These are phyloP conservation scores for Pythium brachiatum DNA, from an alignment of 352 stramenopile species.

Conservation along the genomic window DNA sequence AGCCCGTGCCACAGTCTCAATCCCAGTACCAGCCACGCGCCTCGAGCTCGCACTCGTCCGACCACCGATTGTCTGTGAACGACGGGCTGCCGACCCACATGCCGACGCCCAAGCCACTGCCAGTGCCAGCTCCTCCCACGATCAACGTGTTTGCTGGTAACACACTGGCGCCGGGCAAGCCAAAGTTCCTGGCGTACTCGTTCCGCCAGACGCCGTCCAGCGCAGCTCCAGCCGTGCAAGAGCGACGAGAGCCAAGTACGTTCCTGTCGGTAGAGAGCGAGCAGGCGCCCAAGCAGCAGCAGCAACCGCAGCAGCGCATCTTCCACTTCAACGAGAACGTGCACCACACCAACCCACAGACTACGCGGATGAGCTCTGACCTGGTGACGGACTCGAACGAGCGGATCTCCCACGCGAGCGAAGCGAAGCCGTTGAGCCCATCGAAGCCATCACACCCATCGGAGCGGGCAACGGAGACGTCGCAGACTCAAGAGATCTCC, in stretches of 20 bases:
- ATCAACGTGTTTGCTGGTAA: constrained; percentile 18
- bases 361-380: background rate
- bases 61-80: constrained; percentile 9
- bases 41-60: constrained; percentile 8
- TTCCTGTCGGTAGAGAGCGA: background rate
- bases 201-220: constrained; percentile 16
- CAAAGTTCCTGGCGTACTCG: constrained; percentile 24
- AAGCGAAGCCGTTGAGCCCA: background rate
- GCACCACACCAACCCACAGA: background rate
- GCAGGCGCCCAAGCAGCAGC: background rate
- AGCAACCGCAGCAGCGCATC: background rate
- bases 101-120: background rate
- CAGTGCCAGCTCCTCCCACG: constrained; percentile 6
- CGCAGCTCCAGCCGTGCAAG: background rate
- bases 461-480: background rate
- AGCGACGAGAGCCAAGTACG: background rate
- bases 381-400: background rate
- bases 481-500: background rate
- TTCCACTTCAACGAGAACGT: background rate
- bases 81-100: background rate
- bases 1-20: background rate
- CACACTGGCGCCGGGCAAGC: constrained; percentile 14
- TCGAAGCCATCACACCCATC: no score
- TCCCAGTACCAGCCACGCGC: constrained; percentile 3
- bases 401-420: background rate